Percentiles rank a stretch among this genome's conserved stretches.
phyloP scores from a whole-genome alignment of 306 rosid species.

The Prunus mume region DNA sequence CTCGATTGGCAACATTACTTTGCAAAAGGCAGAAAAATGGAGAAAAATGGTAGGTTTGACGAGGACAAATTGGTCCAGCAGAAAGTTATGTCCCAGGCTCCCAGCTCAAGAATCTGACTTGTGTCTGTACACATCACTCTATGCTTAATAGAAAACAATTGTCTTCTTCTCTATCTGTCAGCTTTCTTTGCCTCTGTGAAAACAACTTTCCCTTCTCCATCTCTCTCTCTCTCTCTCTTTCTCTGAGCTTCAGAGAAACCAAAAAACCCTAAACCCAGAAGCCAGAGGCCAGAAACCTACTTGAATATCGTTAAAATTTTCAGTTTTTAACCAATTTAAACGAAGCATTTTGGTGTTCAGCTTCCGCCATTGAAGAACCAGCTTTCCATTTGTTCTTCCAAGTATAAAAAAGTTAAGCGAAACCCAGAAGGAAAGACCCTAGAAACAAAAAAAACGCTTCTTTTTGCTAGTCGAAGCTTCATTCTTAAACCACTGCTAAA shows the following conservation, averaged over 20 bases:
- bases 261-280: slow-evolving; percentile 15
- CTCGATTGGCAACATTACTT: neutral
- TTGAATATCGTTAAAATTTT: neutral
- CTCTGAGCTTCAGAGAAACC: neutral
- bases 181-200: neutral
- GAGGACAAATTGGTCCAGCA: slow-evolving; percentile 33
- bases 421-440: neutral
- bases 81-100: slow-evolving; percentile 16
- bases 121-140: slow-evolving; percentile 25
- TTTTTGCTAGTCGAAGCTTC: slow-evolving; percentile 6
- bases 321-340: neutral
- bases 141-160: slow-evolving; percentile 22
- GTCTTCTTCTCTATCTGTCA: slow-evolving; percentile 14
- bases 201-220: neutral
- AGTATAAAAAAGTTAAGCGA: neutral
- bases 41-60: neutral
- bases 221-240: neutral
- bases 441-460: slow-evolving; percentile 5
- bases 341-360: neutral
- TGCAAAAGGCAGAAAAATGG: neutral
- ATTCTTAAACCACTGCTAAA: neutral
- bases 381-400: neutral
- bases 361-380: neutral
- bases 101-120: slow-evolving; percentile 35
- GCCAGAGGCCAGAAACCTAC: neutral